Base-by-base conservation (phyloP, 306 rosid genomes). In the Senna tora region DNA sequence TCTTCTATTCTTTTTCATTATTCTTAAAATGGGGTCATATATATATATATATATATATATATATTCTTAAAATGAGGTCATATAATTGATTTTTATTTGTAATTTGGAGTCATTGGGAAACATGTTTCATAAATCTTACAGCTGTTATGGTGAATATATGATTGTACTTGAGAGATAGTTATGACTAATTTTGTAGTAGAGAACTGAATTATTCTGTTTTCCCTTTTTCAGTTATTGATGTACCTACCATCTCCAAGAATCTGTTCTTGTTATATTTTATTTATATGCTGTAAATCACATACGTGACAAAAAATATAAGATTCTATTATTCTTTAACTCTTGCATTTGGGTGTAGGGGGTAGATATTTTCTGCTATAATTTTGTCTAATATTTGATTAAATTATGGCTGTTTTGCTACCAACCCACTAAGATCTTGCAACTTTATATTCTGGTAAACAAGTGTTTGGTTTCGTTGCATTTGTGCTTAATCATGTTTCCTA, bases 401-500 rank as follows among this genome's bases (percentile, higher is more conserved):
- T 57, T 33, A 15, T 34, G 2, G 14, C 46, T 34, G 9, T 38
- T 62, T 38, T 36, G 8, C 50, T 62, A 19, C 71, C 21, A 32
- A 64, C 56, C 9, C 7, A 38, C 22, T 42, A 14, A 51, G 71
- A 56, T 59, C 53, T 33, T 47, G 46, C 19, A 57, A 36, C 64
- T 66, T 69, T n/a, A 51, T 42, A 41, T 73, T 45, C 20, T 38
- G 63, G 21, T 42, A 9, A 17, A 53, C 52, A 52, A 28, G 39
- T 78, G 52, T 52, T 57, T 66, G 57, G 49, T 65, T 80, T 77
- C 61, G 28, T 63, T 72, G 68, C 52, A 58, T 4, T 51, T 36
- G 63, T 76, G 64, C 80, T 74, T 69, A 57, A 73, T 43, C 52
- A 71, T 77, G 77, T 72, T 69, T 81, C 61, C 58, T 73, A 60